Evolutionary conservation across 2,329 filamentous ascomycete genomes (phyloP).

Genomic region (Trichoderma sp.): DNA sequence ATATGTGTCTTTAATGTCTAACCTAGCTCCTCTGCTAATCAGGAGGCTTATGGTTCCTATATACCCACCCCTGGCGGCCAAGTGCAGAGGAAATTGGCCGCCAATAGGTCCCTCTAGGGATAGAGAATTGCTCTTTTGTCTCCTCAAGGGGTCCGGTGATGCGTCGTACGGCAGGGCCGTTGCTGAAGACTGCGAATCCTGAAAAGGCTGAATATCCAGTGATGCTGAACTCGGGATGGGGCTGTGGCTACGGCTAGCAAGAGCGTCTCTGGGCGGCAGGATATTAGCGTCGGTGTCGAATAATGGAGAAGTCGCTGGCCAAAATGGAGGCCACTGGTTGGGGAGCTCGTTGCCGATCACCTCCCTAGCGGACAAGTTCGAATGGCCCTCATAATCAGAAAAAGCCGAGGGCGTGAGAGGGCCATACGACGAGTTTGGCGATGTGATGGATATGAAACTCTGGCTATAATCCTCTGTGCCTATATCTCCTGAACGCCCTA

Average conservation of each 20-base stretch:
- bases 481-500: not conserved
- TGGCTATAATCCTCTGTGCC: slow-evolving; percentile 7
- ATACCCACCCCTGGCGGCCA: slow-evolving; percentile 21
- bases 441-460: slow-evolving; percentile 16
- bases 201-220: slow-evolving; percentile 17
- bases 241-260: slow-evolving; percentile 10
- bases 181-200: slow-evolving; percentile 13
- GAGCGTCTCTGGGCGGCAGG: slow-evolving; percentile 10
- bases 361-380: not conserved
- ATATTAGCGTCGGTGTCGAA: slow-evolving; percentile 10
- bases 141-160: not conserved
- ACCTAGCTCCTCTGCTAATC: slow-evolving; percentile 7
- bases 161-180: slow-evolving; percentile 19
- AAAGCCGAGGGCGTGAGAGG: slow-evolving; percentile 17
- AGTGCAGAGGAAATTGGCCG: slow-evolving; percentile 22
- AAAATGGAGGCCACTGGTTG: slow-evolving; percentile 13
- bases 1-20: slow-evolving; percentile 21
- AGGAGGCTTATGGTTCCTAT: slow-evolving; percentile 21
- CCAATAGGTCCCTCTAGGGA: slow-evolving; percentile 1
- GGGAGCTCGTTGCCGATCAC: not conserved
- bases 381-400: slow-evolving; percentile 15
- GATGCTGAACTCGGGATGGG: slow-evolving; percentile 13
- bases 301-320: slow-evolving; percentile 12
- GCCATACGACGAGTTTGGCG: slow-evolving; percentile 20
- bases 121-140: not conserved